Conservation (phyloP, 768 basidiomycete species). For the Termitomyces sp. region DNA sequence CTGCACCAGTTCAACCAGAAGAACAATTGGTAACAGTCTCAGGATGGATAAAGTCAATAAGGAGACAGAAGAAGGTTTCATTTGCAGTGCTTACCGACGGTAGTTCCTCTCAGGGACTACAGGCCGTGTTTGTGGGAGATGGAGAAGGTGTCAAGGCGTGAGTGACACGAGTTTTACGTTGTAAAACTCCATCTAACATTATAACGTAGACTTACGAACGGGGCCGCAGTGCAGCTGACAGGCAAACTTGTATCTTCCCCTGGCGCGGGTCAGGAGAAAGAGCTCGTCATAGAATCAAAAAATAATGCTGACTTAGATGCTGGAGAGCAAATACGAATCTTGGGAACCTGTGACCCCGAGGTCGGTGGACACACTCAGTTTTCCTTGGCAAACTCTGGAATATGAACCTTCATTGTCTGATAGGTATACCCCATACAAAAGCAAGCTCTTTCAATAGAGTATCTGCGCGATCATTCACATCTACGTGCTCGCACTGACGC, state of each 20-base stretch:
- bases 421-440: conserved; percentile 93
- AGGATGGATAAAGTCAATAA: conserved; percentile 85
- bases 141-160: conserved; percentile 28
- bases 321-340: conserved; percentile 30
- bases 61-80: conserved; percentile 84
- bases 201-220: conserved; percentile 20
- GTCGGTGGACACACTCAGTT: conserved; percentile 20
- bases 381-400: background rate
- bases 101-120: conserved; percentile 63
- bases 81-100: conserved; percentile 86
- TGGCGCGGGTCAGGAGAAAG: conserved; percentile 45
- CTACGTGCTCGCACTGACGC: conserved; percentile 78
- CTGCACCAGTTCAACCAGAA: conserved; percentile 1
- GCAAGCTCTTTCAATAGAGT: conserved; percentile 72
- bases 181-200: background rate
- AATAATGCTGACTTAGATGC: background rate
- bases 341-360: conserved; percentile 48
- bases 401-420: background rate
- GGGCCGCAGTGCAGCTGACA: conserved; percentile 18
- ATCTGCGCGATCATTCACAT: conserved; percentile 84
- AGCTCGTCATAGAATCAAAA: conserved; percentile 41
- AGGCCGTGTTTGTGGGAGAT: conserved; percentile 64
- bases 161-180: conserved; percentile 1
- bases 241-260: conserved; percentile 44
- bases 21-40: conserved; percentile 42